These are phyloP conservation scores for Circinella minor DNA, from an alignment of 371 early-diverging fungal species.

Conservation along the genomic window DNA sequence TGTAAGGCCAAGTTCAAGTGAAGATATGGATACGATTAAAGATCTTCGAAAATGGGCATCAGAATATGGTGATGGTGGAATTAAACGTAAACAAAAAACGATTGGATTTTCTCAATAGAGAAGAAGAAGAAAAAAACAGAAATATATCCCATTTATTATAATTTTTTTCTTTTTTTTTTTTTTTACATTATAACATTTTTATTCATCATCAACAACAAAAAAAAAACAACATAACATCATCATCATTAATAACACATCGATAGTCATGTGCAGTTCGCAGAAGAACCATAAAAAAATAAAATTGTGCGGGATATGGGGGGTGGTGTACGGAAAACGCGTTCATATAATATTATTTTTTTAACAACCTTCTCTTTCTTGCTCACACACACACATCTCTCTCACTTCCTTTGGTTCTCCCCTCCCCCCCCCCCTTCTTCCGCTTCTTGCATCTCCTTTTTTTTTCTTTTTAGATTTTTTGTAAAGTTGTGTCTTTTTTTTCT, in stretches of 20 bases:
- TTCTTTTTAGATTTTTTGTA: slow-evolving; percentile 9
- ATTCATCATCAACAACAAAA: too few relatives aligned
- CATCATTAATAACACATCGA: background rate
- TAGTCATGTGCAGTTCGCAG: slow-evolving; percentile 34
- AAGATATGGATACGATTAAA: slow-evolving; percentile 83
- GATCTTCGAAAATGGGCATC: slow-evolving; percentile 91
- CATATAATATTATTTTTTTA: slow-evolving; percentile 9
- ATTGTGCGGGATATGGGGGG: slow-evolving; percentile 1
- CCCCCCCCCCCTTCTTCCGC: too few relatives aligned
- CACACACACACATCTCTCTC: too few relatives aligned
- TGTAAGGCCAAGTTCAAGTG: slow-evolving; percentile 84
- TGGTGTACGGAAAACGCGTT: slow-evolving; percentile 7
- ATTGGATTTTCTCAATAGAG: slow-evolving; percentile 37
- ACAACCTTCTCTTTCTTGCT: too few relatives aligned
- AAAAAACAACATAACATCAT: background rate
- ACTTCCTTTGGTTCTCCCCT: too few relatives aligned
- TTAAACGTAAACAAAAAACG: slow-evolving; percentile 30
- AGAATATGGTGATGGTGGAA: slow-evolving; percentile 81
- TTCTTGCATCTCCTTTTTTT: too few relatives aligned
- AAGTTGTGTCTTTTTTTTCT: slow-evolving; percentile 17
- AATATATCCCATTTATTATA: too few relatives aligned
- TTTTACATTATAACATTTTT: too few relatives aligned
- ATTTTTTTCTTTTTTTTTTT: too few relatives aligned
- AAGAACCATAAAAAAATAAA: background rate
- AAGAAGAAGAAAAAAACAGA: background rate